Evolutionary conservation across 2,329 filamentous ascomycete genomes (phyloP).

Genomic region (Fusarium armeniacum): DNA sequence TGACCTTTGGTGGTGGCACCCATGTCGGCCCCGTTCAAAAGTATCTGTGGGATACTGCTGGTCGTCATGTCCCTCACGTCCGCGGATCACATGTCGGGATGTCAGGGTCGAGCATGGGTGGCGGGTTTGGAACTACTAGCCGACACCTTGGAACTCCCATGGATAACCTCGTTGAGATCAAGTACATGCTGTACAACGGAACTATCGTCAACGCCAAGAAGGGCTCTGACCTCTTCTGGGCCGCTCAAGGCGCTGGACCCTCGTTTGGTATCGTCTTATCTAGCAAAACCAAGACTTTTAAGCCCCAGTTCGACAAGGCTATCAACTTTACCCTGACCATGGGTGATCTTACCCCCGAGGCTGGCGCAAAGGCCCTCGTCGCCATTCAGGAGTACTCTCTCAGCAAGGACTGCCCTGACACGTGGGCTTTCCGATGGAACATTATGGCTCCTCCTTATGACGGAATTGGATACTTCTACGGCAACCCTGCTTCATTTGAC

Average conservation of each 20-base stretch:
- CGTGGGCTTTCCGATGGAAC: slow-evolving; percentile 45
- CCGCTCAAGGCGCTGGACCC: slow-evolving; percentile 42
- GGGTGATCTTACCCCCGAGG: slow-evolving; percentile 28
- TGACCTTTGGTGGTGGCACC: slow-evolving; percentile 46
- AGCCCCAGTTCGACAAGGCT: slow-evolving; percentile 41
- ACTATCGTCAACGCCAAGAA: slow-evolving; percentile 42
- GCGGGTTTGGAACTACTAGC: slow-evolving; percentile 43
- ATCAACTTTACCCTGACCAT: slow-evolving; percentile 45
- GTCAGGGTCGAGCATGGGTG: slow-evolving; percentile 46
- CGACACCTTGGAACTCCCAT: slow-evolving; percentile 41
- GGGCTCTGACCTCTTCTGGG: slow-evolving; percentile 47
- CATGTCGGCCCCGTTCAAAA: slow-evolving; percentile 46
- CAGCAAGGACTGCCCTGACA: slow-evolving; percentile 36
- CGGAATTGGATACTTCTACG: slow-evolving; percentile 47
- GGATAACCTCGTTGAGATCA: slow-evolving; percentile 43
- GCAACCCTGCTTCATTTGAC: slow-evolving; percentile 44
- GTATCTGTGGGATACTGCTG: slow-evolving; percentile 47
- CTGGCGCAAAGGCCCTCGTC: slow-evolving; percentile 39
- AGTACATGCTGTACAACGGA: slow-evolving; percentile 49
- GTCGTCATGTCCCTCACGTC: slow-evolving; percentile 46
- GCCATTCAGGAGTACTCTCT: slow-evolving; percentile 44
- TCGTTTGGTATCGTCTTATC: slow-evolving; percentile 47
- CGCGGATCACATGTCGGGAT: slow-evolving; percentile 44
- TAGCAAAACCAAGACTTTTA: slow-evolving; percentile 43
- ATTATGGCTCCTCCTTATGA: slow-evolving; percentile 31